phyloP scores from a whole-genome alignment of 768 basidiomycete species.

The Gelatoporia subvermispora region DNA sequence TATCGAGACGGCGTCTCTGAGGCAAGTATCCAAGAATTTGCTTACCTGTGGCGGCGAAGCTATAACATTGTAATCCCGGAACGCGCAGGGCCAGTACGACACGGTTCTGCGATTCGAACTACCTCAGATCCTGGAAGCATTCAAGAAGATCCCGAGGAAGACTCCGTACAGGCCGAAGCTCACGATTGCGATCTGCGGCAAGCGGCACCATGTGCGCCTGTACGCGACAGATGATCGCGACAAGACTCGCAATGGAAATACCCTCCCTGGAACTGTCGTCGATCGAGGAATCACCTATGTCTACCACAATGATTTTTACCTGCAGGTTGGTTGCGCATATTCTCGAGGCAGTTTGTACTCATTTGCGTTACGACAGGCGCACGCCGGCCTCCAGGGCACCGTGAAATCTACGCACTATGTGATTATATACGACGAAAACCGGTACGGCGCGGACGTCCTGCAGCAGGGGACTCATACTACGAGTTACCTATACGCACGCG shows the following conservation, averaged over 20 bases:
- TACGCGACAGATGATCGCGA: constrained; percentile 46
- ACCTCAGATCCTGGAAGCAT: constrained; percentile 56
- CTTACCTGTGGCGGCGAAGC: background rate
- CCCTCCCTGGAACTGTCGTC: constrained; percentile 73
- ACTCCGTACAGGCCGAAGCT: constrained; percentile 54
- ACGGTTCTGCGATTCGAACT: constrained; percentile 57
- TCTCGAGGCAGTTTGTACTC: too few species aligned
- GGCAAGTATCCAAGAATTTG: constrained; percentile 35
- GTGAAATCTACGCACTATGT: constrained; percentile 74
- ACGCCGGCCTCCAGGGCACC: constrained; percentile 64
- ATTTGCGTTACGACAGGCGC: constrained; percentile 38
- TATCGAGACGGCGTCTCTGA: constrained; percentile 84
- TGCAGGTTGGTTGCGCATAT: constrained; percentile 18
- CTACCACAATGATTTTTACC: constrained; percentile 29
- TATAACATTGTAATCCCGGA: background rate
- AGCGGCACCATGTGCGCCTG: constrained; percentile 59
- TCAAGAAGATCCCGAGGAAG: constrained; percentile 42
- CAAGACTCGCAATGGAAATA: constrained; percentile 69
- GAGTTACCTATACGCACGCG: constrained; percentile 72
- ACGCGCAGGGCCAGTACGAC: constrained; percentile 64
- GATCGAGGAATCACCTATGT: constrained; percentile 68
- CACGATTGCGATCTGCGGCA: constrained; percentile 79
- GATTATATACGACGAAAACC: constrained; percentile 72
- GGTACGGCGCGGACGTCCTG: constrained; percentile 57
- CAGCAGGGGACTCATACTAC: constrained; percentile 65